These are phyloP conservation scores for Arxiozyma heterogenica DNA, from an alignment of 1,139 yeast species.

Conservation along the genomic window DNA sequence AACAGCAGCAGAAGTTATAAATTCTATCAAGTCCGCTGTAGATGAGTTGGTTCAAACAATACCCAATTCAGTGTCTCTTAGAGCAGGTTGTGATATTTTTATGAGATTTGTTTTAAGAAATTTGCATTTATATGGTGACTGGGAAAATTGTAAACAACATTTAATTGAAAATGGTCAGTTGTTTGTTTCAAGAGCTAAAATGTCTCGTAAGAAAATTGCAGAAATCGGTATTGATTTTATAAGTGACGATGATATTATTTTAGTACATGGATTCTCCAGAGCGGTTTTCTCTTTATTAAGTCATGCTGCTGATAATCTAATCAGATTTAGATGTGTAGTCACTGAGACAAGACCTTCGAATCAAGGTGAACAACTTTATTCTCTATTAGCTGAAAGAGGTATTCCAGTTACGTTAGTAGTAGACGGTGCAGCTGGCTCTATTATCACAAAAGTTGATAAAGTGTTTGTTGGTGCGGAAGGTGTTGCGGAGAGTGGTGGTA, in stretches of 20 bases:
- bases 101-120: constrained; percentile 87
- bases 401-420: constrained; percentile 89
- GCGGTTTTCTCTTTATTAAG: constrained; percentile 72
- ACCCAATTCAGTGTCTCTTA: constrained; percentile 80
- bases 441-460: constrained; percentile 84
- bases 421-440: constrained; percentile 90
- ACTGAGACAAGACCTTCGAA: constrained; percentile 88
- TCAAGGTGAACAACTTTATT: constrained; percentile 72
- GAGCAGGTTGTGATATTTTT: constrained; percentile 97
- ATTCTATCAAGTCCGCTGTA: constrained; percentile 67
- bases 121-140: constrained; percentile 80
- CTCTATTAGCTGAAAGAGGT: constrained; percentile 56
- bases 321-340: constrained; percentile 81
- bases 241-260: constrained; percentile 81
- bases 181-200: constrained; percentile 87
- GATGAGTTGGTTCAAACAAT: constrained; percentile 66
- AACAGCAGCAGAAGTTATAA: constrained; percentile 88
- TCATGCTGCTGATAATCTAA: constrained; percentile 63
- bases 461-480: constrained; percentile 98
- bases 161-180: constrained; percentile 89
- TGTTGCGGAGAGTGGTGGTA: constrained; percentile 97
- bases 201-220: constrained; percentile 80
- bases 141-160: constrained; percentile 90
- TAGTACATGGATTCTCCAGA: constrained; percentile 89
- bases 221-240: constrained; percentile 81